Percentiles rank a stretch among this genome's conserved stretches.
phyloP scores from a whole-genome alignment of 352 stramenopile genomes.

The Pythium angustatum region DNA sequence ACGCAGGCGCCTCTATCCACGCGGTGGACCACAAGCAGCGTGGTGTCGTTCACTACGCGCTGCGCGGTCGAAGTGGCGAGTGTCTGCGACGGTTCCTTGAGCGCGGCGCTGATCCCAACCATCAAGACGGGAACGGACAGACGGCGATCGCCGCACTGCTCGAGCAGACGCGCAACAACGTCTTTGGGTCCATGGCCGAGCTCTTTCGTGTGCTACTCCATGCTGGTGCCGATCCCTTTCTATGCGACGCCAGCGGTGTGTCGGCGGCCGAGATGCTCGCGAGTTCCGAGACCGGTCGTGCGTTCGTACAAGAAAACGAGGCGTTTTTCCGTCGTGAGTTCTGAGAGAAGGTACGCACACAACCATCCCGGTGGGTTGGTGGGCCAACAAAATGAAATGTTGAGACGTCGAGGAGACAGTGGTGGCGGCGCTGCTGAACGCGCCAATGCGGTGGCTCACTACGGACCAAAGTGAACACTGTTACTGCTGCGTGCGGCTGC shows the following conservation, averaged over 20 bases:
- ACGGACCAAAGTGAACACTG: too few species aligned
- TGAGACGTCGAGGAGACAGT: too few species aligned
- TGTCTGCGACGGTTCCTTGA: not conserved
- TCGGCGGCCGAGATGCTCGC: not conserved
- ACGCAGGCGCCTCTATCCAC: not conserved
- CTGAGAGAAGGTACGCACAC: too few species aligned
- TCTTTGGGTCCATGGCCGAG: not conserved
- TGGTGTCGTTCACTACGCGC: conserved; percentile 1
- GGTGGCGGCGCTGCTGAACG: too few species aligned
- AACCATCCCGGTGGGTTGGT: too few species aligned
- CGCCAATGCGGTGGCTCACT: too few species aligned
- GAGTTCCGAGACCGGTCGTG: not conserved
- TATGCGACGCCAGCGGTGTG: not conserved
- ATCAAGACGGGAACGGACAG: not conserved
- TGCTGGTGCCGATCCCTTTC: not conserved
- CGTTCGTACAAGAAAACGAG: not conserved
- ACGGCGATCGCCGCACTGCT: not conserved
- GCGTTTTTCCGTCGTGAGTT: not conserved
- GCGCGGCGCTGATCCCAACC: conserved; percentile 2
- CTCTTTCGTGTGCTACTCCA: not conserved
- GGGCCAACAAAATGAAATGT: too few species aligned
- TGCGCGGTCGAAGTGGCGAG: not conserved
- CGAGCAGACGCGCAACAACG: too few species aligned
- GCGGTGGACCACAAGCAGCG: not conserved
- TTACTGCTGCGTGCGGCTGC: too few species aligned